Conservation (phyloP, 768 basidiomycete genomes). For the Mycena epipterygia region DNA sequence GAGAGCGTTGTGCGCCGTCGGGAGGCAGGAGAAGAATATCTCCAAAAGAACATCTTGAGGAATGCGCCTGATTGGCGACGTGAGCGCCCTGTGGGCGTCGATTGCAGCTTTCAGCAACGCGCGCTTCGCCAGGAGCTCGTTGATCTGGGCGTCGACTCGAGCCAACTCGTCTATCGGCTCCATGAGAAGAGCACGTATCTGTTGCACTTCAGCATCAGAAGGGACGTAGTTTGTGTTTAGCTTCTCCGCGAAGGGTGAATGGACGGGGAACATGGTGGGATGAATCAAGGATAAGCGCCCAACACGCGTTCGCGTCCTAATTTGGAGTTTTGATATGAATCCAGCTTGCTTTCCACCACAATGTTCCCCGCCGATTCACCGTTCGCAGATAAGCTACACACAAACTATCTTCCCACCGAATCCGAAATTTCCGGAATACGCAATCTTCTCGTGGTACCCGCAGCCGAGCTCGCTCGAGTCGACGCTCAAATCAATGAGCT, state of each 20-base stretch:
- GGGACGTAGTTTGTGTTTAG: conserved; percentile 13
- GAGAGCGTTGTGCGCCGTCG: not conserved
- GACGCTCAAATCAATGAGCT: too few species aligned
- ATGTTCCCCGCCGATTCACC: too few species aligned
- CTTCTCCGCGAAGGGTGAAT: conserved; percentile 14
- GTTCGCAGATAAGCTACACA: too few species aligned
- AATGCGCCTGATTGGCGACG: not conserved
- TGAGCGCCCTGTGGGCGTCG: conserved; percentile 7
- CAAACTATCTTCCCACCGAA: too few species aligned
- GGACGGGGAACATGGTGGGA: too few species aligned
- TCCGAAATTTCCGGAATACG: too few species aligned
- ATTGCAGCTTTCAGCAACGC: not conserved
- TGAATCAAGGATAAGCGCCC: too few species aligned
- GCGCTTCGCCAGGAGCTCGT: not conserved
- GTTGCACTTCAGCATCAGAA: not conserved
- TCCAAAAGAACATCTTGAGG: conserved; percentile 12
- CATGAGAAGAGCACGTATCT: not conserved
- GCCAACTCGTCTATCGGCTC: not conserved
- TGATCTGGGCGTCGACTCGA: not conserved
- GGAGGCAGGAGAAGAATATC: conserved; percentile 4
- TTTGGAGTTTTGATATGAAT: too few species aligned
- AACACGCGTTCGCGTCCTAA: too few species aligned
- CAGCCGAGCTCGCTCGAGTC: too few species aligned
- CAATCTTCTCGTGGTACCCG: too few species aligned
- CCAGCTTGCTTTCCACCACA: too few species aligned